phyloP scores from a whole-genome alignment of 2,329 filamentous ascomycete genomes.

The Mariannaea sp. region DNA sequence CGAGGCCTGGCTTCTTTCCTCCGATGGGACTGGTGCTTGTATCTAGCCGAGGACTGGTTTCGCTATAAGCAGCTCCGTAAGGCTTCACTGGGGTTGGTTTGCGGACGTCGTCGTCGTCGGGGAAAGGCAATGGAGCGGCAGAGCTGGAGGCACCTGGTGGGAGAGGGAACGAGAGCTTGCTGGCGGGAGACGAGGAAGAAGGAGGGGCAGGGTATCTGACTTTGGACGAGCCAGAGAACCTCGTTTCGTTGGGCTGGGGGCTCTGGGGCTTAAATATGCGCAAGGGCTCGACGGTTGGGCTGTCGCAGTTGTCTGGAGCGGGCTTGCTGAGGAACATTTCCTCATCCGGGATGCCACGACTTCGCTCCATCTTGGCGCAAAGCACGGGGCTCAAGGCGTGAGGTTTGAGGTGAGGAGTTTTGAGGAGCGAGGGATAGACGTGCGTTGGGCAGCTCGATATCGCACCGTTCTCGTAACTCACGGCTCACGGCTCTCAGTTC shows the following conservation, averaged over 20 bases:
- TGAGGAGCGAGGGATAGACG: not conserved
- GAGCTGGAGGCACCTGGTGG: conserved; percentile 74
- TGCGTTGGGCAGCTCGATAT: conserved; percentile 2
- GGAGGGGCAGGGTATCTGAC: conserved; percentile 58
- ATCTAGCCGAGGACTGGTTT: conserved; percentile 59
- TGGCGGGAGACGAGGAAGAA: conserved; percentile 46
- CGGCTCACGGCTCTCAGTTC: not conserved
- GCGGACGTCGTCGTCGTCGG: conserved; percentile 67
- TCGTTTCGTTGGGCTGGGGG: conserved; percentile 57
- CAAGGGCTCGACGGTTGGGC: conserved; percentile 81
- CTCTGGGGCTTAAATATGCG: conserved; percentile 82
- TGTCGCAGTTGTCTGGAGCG: conserved; percentile 61
- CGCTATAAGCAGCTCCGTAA: conserved; percentile 53
- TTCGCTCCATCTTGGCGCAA: conserved; percentile 52
- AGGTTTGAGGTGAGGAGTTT: conserved; percentile 6
- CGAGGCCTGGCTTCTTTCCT: conserved; percentile 65
- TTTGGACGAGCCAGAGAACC: conserved; percentile 43
- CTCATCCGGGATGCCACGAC: conserved; percentile 72
- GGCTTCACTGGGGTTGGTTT: conserved; percentile 52
- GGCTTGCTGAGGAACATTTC: conserved; percentile 79
- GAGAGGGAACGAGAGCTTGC: conserved; percentile 65
- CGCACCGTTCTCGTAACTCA: conserved; percentile 3
- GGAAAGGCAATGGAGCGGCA: conserved; percentile 70
- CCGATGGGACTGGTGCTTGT: conserved; percentile 59
- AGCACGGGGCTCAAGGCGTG: conserved; percentile 14